Base-by-base conservation (phyloP, 2,329 filamentous ascomycete species). In the Fusarium tuaranense region DNA sequence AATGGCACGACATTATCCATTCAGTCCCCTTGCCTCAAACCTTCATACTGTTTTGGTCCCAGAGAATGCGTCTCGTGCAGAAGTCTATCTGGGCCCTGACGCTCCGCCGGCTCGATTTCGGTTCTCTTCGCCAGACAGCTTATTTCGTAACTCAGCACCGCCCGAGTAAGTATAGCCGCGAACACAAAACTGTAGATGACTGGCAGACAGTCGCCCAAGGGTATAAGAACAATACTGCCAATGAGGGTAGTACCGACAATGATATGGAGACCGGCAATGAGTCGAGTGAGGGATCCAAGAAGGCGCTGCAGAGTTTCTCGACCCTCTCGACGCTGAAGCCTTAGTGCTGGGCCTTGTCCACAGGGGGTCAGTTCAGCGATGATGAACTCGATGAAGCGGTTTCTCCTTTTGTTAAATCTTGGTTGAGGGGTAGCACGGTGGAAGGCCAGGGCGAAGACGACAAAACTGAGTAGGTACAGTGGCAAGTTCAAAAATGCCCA, bases 121-220 rank as follows among this genome's bases (percentile, higher is more conserved):
- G 67, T 67, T 39, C 41, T 70, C 55, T 32, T 58, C 32, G 65
- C 66, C 39, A 71, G 58, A 12, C 69, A 62, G 41, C 63, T 65
- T 5, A 71, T 22, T 41, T 71, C 69, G 22, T 59, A 71, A 34
- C 16, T 61, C 38, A 71, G 44, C 9, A 71, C 66, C 32, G 22
- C 62, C 34, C 69, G 58, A 48, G 69, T 70, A 22, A 62, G 25
- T 44, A 67, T n/a, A 61, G 63, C 67, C 4, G 67, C 62, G 18
- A 67, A 66, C 6, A 71, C 63, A 67, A 69, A 71, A 7, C n/a
- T 63, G 36, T 71, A 71, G n/a, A 71, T 71, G 13, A 71, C 41
- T 22, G 63, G 69, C 22, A 71, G 44, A 39, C 53, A 71, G 63
- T 71, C 69, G 10, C 61, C 69, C 41, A 71, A 25, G n/a, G 67